Evolutionary conservation across 2,329 filamentous ascomycete genomes (phyloP).

Genomic region (Fusarium bactridioides): DNA sequence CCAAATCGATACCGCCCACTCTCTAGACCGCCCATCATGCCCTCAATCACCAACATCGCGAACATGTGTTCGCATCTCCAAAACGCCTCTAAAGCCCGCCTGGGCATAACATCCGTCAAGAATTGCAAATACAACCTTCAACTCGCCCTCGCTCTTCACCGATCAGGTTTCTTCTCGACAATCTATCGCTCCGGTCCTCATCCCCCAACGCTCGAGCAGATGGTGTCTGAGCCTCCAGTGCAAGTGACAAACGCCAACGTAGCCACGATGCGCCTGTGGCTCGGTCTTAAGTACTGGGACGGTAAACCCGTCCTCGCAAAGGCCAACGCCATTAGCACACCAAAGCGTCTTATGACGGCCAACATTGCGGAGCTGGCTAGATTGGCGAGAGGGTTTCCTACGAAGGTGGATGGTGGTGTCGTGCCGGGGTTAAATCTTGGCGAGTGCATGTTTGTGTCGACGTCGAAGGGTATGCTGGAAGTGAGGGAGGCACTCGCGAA

Average conservation of each 20-base stretch:
- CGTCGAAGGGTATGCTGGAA: constrained; percentile 81
- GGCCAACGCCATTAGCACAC: constrained; percentile 74
- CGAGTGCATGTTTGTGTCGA: constrained; percentile 83
- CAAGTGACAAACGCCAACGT: constrained; percentile 75
- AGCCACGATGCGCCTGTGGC: constrained; percentile 79
- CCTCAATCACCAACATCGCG: constrained; percentile 72
- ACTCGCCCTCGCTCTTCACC: constrained; percentile 79
- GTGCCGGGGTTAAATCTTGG: constrained; percentile 80
- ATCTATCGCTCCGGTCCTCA: constrained; percentile 75
- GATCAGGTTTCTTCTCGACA: constrained; percentile 80
- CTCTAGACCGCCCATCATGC: constrained; percentile 42
- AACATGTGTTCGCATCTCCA: constrained; percentile 90
- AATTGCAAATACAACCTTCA: constrained; percentile 82
- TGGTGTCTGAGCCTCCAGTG: constrained; percentile 58
- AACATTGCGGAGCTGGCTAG: constrained; percentile 67
- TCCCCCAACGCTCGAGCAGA: constrained; percentile 57
- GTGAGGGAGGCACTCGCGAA: constrained; percentile 81
- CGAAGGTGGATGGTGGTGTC: constrained; percentile 66
- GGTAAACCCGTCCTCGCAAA: constrained; percentile 78
- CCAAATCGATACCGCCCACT: not conserved
- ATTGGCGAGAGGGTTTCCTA: constrained; percentile 73
- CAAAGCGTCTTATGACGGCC: constrained; percentile 75
- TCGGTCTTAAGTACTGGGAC: constrained; percentile 90
- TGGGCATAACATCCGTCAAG: constrained; percentile 84
- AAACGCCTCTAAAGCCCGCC: constrained; percentile 84